phyloP scores from a whole-genome alignment of 352 stramenopile genomes.

The Elongisporangium prolatum region DNA sequence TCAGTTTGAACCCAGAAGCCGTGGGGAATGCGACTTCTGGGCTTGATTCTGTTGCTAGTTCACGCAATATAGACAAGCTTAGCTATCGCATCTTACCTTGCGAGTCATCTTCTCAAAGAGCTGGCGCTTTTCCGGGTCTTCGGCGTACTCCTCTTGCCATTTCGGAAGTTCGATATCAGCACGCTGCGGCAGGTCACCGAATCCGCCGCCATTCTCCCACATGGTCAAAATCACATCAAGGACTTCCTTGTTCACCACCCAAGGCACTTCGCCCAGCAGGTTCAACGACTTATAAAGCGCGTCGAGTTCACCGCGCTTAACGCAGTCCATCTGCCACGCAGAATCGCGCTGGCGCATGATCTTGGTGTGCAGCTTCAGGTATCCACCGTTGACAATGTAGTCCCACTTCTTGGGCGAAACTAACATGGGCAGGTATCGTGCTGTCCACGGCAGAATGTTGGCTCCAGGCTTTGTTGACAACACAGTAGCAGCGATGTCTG shows the following conservation, averaged over 20 bases:
- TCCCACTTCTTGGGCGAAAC: conserved; percentile 93
- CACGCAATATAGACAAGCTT: conserved; percentile 5
- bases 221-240: conserved; percentile 89
- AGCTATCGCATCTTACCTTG: conserved; percentile 48
- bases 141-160: conserved; percentile 53
- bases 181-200: conserved; percentile 92
- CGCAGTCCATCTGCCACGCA: conserved; percentile 85
- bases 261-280: conserved; percentile 89
- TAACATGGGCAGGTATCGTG: conserved; percentile 95
- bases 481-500: conserved; percentile 46
- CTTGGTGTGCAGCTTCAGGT: conserved; percentile 89
- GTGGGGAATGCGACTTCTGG: conserved; percentile 44
- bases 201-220: conserved; percentile 87
- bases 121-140: conserved; percentile 52
- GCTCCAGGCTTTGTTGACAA: conserved; percentile 43
- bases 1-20: conserved; percentile 84
- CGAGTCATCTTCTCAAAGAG: conserved; percentile 63
- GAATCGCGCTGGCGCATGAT: conserved; percentile 90
- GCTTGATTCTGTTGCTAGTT: conserved; percentile 75
- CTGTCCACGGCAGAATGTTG: conserved; percentile 73
- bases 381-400: conserved; percentile 88
- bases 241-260: conserved; percentile 94
- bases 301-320: conserved; percentile 81
- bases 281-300: conserved; percentile 91
- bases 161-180: conserved; percentile 58